Conservation (phyloP, 352 stramenopile genomes). For the Phytophthora fragariae region DNA sequence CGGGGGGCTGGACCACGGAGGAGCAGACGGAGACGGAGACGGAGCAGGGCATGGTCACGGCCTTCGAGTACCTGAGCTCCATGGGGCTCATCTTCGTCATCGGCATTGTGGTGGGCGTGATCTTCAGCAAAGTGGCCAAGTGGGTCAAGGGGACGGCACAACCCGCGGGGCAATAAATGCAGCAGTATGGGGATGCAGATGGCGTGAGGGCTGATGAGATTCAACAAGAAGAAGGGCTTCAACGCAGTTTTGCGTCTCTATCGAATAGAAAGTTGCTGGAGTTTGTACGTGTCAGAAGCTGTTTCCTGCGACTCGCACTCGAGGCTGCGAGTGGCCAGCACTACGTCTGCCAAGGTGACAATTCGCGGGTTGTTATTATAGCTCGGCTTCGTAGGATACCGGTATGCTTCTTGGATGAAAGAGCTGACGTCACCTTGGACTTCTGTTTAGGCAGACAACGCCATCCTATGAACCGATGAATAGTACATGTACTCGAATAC, state of each 20-base stretch:
- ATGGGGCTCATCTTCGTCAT: slow-evolving; percentile 84
- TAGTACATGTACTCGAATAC: too few relatives aligned
- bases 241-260: neutral
- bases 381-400: neutral
- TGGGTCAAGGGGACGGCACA: slow-evolving; percentile 35
- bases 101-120: slow-evolving; percentile 68
- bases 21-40: slow-evolving; percentile 54
- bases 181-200: neutral
- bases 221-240: neutral
- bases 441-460: too few relatives aligned
- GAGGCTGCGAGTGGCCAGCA: neutral
- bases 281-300: neutral
- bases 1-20: slow-evolving; percentile 68
- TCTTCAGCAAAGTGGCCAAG: slow-evolving; percentile 52
- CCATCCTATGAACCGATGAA: too few relatives aligned
- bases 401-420: too few relatives aligned
- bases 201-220: neutral
- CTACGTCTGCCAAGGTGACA: neutral
- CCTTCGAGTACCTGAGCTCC: slow-evolving; percentile 79
- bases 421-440: too few relatives aligned
- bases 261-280: slow-evolving; percentile 7
- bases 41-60: slow-evolving; percentile 70
- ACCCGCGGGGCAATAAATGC: slow-evolving; percentile 2
- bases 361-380: neutral
- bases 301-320: too few relatives aligned